phyloP scores from a whole-genome alignment of 441 rosid species.

The Erodium moschatum region DNA sequence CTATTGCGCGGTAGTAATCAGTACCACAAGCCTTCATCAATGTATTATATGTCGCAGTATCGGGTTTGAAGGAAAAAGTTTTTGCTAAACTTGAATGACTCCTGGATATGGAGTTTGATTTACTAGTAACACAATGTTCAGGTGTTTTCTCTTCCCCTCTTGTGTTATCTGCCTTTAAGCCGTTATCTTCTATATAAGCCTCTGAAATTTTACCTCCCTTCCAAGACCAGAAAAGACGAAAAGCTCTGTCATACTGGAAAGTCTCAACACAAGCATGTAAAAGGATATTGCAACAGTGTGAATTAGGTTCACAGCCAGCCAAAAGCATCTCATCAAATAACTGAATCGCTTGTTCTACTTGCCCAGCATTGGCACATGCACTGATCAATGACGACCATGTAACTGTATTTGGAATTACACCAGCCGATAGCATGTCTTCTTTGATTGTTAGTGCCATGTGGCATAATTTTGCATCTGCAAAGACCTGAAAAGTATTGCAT shows the following conservation, averaged over 20 bases:
- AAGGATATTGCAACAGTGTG: slow-evolving; percentile 71
- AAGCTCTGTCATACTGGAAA: slow-evolving; percentile 82
- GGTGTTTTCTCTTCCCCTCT: slow-evolving; percentile 19
- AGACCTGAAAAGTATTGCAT: slow-evolving; percentile 40
- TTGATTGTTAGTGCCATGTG: slow-evolving; percentile 73
- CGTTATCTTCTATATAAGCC: slow-evolving; percentile 23
- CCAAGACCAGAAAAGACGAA: slow-evolving; percentile 74
- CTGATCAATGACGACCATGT: slow-evolving; percentile 92
- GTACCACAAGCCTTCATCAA: slow-evolving; percentile 80
- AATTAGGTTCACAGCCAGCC: slow-evolving; percentile 74
- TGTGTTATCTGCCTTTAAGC: slow-evolving; percentile 17
- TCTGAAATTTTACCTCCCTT: slow-evolving; percentile 36
- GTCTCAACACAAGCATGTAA: slow-evolving; percentile 88
- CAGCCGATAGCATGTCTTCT: slow-evolving; percentile 74
- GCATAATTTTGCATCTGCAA: slow-evolving; percentile 90
- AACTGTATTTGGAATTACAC: slow-evolving; percentile 58
- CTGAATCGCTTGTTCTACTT: slow-evolving; percentile 69
- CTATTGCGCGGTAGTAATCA: slow-evolving; percentile 55
- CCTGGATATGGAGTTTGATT: slow-evolving; percentile 25
- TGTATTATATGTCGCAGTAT: slow-evolving; percentile 59
- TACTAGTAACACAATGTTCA: slow-evolving; percentile 18
- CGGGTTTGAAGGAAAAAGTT: slow-evolving; percentile 54
- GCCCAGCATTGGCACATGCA: slow-evolving; percentile 85
- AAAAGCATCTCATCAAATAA: slow-evolving; percentile 76
- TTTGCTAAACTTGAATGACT: slow-evolving; percentile 34